These are phyloP conservation scores for Sarocladiaceae sp. DNA, from an alignment of 2,329 filamentous ascomycete species.

Conservation along the genomic window DNA sequence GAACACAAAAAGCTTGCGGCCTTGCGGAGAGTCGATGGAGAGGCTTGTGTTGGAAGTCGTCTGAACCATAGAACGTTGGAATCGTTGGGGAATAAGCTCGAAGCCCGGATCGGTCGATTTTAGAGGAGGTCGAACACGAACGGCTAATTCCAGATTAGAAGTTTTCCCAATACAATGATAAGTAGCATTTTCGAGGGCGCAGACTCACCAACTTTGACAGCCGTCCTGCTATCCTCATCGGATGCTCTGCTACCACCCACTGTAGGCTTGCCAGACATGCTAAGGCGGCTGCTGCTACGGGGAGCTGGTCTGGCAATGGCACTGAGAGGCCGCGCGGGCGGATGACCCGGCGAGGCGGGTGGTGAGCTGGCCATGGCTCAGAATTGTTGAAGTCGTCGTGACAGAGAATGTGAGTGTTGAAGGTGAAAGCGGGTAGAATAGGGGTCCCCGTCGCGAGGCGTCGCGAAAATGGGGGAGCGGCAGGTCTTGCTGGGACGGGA, in stretches of 20 bases:
- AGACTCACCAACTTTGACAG: slow-evolving; percentile 91
- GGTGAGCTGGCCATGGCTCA: slow-evolving; percentile 42
- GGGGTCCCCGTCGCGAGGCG: slow-evolving; percentile 8
- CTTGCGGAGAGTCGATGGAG: slow-evolving; percentile 85
- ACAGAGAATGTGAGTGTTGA: background rate
- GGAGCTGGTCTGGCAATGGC: slow-evolving; percentile 70
- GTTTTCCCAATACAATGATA: background rate
- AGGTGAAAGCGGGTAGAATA: slow-evolving; percentile 9
- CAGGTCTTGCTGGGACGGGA: background rate
- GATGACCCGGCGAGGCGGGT: slow-evolving; percentile 58
- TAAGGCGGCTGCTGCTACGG: slow-evolving; percentile 79
- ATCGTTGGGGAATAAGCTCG: slow-evolving; percentile 92
- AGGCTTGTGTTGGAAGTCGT: slow-evolving; percentile 81
- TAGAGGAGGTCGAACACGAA: slow-evolving; percentile 86
- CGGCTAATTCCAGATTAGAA: slow-evolving; percentile 50
- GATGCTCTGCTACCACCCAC: slow-evolving; percentile 76
- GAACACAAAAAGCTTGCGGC: slow-evolving; percentile 93
- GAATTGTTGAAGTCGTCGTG: background rate
- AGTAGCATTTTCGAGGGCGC: no score
- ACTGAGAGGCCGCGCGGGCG: slow-evolving; percentile 70
- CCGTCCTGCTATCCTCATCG: slow-evolving; percentile 85
- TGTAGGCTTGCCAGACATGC: slow-evolving; percentile 73
- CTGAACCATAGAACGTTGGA: slow-evolving; percentile 89
- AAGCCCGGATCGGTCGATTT: slow-evolving; percentile 82
- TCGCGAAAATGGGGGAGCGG: slow-evolving; percentile 7